These are phyloP conservation scores for Pythium scleroteichum DNA, from an alignment of 352 stramenopile genomes.

Conservation along the genomic window DNA sequence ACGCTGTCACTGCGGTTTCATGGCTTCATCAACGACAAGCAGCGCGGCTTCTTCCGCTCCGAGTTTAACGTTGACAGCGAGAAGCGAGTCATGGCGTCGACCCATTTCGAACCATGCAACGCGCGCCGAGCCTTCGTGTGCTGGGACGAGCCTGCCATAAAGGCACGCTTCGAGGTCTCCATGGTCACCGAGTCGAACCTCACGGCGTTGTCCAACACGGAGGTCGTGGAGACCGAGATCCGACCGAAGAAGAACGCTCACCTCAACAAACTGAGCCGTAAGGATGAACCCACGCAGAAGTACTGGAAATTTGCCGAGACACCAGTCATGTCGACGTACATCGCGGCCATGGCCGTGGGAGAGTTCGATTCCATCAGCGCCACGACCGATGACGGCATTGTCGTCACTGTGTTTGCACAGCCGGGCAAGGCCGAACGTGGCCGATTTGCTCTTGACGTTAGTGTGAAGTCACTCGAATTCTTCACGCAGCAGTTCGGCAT, in stretches of 20 bases:
- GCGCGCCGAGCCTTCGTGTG: conserved; percentile 95
- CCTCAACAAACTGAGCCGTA: conserved; percentile 42
- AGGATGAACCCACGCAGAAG: conserved; percentile 46
- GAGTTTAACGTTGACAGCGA: conserved; percentile 91
- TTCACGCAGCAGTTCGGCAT: conserved; percentile 68
- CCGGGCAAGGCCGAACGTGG: conserved; percentile 90
- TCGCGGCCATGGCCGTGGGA: conserved; percentile 94
- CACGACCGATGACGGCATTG: conserved; percentile 84
- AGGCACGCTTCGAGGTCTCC: conserved; percentile 93
- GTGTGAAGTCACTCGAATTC: conserved; percentile 58
- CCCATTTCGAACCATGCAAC: conserved; percentile 80
- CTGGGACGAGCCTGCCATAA: conserved; percentile 97
- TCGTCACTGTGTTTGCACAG: conserved; percentile 95
- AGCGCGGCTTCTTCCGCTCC: conserved; percentile 95
- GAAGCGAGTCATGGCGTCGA: conserved; percentile 92
- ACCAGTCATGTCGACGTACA: conserved; percentile 97
- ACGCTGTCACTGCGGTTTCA: conserved; percentile 57
- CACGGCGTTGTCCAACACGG: conserved; percentile 96
- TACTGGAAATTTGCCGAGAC: conserved; percentile 88
- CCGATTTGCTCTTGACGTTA: conserved; percentile 88
- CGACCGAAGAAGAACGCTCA: conserved; percentile 56
- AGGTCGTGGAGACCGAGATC: conserved; percentile 81
- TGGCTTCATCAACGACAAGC: conserved; percentile 86
- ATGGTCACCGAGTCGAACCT: conserved; percentile 91
- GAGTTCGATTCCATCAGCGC: conserved; percentile 95